phyloP scores from a whole-genome alignment of 129 eudicot genomes.

The Pittosporum tobira region DNA sequence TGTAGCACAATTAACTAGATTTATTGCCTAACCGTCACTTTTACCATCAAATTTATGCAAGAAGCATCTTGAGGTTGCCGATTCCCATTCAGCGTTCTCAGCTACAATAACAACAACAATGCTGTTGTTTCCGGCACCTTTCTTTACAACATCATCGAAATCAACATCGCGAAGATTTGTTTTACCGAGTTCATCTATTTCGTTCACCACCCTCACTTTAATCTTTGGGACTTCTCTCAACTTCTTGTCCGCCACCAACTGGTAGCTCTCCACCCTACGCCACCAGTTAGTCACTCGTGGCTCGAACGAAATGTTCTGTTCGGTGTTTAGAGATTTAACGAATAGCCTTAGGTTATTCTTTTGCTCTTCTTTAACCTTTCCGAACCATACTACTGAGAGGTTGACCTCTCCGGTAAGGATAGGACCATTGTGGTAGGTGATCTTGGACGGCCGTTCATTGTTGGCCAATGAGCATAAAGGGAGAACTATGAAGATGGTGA shows the following conservation, averaged over 20 bases:
- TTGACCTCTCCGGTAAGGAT: not conserved
- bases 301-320: not conserved
- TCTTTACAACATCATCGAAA: not conserved
- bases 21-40: no score
- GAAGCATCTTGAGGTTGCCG: not conserved
- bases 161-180: not conserved
- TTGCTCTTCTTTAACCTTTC: not conserved
- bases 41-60: conserved; percentile 5
- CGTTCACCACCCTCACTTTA: not conserved
- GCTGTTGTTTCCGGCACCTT: not conserved
- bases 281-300: conserved; percentile 5
- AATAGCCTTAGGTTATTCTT: not conserved
- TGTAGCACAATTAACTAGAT: no score
- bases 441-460: no score
- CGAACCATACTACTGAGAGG: conserved; percentile 1
- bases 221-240: not conserved
- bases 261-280: not conserved
- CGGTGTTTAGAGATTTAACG: not conserved
- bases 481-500: no score
- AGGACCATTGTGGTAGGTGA: conserved; percentile 2
- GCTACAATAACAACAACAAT: not conserved
- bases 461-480: no score
- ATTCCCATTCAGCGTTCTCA: not conserved
- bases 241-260: conserved; percentile 1
- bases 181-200: not conserved